Evolutionary conservation across 192 early-diverging fungal genomes (phyloP), one percentile per base, ranked within the genome.

Genomic region (Rhizophagus clarus): DNA sequence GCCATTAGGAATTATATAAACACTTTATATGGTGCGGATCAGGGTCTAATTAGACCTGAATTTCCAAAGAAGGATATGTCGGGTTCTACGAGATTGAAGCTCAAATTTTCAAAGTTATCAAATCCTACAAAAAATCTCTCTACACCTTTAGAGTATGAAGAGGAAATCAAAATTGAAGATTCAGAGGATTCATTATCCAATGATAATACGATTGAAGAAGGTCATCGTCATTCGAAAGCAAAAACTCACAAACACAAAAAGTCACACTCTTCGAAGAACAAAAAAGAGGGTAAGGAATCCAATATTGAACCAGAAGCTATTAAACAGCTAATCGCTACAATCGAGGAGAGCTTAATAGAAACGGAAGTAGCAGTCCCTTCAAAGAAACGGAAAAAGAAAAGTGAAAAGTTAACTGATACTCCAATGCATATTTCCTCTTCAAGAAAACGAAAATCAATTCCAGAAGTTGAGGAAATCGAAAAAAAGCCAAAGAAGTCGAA

Each of bases 311-410:
- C 51, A 4, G 51, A 56, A 6, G 17, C 51, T 56, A 56, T 56
- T 22, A 56, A 56, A 1, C 51, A 56, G 20, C 6, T 56, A 56
- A 56, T 56, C 51, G 51, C 51, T 6, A 56, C 51, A 20, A 56
- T 56, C 20, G 51, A 56, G 20, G 51, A 56, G 17, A 56, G 51
- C 20, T 56, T 56, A 56, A 56, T 56, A 56, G 51, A 56, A 56
- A 56, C 51, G 6, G 51, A 56, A 5, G 51, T 22, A 20, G 51
- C 51, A 56, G 17, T 6, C 5, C 20, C 51, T 56, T 56, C 51
- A 56, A 56, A 56, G 51, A 56, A 56, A 56, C 51, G 51, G 51
- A 56, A 56, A 56, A 56, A 56, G 51, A 56, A 56, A 56, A 56
- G 17, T 20, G 51, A 56, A 20, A 56, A 56, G 51, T 17, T 22